Evolutionary conservation across 495 filamentous ascomycete species (phyloP).

Genomic region (Aspergillus diversus): DNA sequence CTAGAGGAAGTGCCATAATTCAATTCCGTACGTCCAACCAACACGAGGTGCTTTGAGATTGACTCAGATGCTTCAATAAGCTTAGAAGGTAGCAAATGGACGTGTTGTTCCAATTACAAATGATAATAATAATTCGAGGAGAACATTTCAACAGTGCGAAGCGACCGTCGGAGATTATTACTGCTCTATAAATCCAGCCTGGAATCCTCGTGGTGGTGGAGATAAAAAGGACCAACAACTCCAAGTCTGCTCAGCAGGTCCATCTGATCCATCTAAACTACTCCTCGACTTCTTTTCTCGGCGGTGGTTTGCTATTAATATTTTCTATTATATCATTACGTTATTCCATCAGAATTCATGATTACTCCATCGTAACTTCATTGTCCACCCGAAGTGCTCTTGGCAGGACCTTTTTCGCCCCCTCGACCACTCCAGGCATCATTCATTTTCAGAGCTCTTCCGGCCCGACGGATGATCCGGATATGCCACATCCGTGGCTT

Average conservation of each 20-base stretch:
- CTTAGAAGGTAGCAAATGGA: conserved; percentile 3
- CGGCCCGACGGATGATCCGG: conserved; percentile 31
- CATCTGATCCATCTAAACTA: too few relatives aligned
- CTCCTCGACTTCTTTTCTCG: too few relatives aligned
- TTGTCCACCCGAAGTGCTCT: conserved; percentile 5
- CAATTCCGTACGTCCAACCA: conserved; percentile 10
- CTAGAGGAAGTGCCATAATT: conserved; percentile 20
- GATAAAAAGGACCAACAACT: too few relatives aligned
- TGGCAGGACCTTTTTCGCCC: conserved; percentile 7
- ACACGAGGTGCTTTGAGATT: conserved; percentile 5
- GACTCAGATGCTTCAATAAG: conserved; percentile 17
- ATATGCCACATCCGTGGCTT: conserved; percentile 20
- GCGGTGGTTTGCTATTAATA: neutral
- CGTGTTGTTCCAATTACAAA: neutral
- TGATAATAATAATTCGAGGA: neutral
- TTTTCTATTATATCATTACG: neutral
- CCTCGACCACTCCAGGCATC: conserved; percentile 15
- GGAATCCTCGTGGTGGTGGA: too few relatives aligned
- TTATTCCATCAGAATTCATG: neutral
- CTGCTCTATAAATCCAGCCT: too few relatives aligned
- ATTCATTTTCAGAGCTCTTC: conserved; percentile 7
- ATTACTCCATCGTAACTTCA: conserved; percentile 12
- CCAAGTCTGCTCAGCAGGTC: too few relatives aligned
- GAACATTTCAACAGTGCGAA: too few relatives aligned
- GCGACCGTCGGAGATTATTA: too few relatives aligned